Percentiles rank a stretch among this genome's conserved stretches.
Evolutionary conservation across 2,329 filamentous ascomycete genomes (phyloP).

Genomic region (Colletotrichum paranaense): DNA sequence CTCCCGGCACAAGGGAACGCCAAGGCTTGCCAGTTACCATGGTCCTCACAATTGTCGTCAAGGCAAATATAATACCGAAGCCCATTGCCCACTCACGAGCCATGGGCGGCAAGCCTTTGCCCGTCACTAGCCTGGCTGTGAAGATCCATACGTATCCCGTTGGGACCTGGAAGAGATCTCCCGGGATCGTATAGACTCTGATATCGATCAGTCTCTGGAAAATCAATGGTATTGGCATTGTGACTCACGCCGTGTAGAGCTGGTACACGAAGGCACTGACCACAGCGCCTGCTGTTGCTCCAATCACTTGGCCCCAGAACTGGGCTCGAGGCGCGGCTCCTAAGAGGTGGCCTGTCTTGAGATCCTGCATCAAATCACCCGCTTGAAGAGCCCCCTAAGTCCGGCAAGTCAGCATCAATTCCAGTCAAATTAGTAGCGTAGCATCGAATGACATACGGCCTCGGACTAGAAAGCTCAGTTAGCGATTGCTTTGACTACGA

Average conservation of each 20-base stretch:
- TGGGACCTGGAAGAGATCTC: conserved; percentile 90
- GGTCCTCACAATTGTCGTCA: conserved; percentile 78
- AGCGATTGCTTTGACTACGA: neutral
- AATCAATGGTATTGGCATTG: neutral
- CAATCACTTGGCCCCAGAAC: conserved; percentile 96
- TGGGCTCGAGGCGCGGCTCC: conserved; percentile 94
- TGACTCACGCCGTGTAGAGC: conserved; percentile 76
- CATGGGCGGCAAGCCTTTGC: conserved; percentile 86
- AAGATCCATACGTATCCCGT: conserved; percentile 98
- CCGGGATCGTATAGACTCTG: conserved; percentile 88
- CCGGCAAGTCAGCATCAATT: conserved; percentile 17
- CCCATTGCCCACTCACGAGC: conserved; percentile 83
- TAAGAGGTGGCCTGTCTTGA: conserved; percentile 94
- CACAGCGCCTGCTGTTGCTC: conserved; percentile 85
- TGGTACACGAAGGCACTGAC: conserved; percentile 89
- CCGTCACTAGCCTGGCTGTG: conserved; percentile 92
- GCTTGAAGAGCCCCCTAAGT: conserved; percentile 83
- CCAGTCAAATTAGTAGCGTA: neutral
- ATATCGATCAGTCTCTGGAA: neutral
- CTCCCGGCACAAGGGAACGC: conserved; percentile 85
- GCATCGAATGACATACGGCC: conserved; percentile 45
- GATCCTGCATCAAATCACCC: conserved; percentile 95
- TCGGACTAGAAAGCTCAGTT: conserved; percentile 46
- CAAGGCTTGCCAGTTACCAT: conserved; percentile 66
- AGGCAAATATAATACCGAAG: conserved; percentile 79